A percentile compares a stretch with the other conserved stretches of the same genome.
Conservation (phyloP, 495 filamentous ascomycete genomes). For the Hypoxylon cercidicola region DNA sequence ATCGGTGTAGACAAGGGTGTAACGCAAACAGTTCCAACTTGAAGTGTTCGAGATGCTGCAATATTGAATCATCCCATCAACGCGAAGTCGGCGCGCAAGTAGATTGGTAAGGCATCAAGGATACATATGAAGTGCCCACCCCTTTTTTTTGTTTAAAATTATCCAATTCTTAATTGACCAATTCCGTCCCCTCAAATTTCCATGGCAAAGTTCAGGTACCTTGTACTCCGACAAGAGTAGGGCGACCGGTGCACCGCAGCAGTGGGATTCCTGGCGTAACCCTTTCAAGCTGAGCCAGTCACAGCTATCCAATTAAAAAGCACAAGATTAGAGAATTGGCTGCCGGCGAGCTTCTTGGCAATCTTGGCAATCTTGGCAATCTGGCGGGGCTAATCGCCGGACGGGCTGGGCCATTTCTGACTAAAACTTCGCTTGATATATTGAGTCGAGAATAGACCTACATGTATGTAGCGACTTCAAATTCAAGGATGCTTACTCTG, state of each 20-base stretch:
- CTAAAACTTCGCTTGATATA: no score
- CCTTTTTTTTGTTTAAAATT: conserved; percentile 29
- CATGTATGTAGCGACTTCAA: no score
- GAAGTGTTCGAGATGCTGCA: background rate
- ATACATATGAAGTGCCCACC: conserved; percentile 26
- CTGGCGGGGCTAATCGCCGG: no score
- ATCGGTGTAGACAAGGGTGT: conserved; percentile 11
- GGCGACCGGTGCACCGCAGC: conserved; percentile 17
- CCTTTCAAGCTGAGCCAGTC: conserved; percentile 37
- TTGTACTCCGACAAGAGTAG: background rate
- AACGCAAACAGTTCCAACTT: background rate
- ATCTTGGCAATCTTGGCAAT: background rate
- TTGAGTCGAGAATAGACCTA: no score
- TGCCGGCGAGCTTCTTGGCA: conserved; percentile 21
- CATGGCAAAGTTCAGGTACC: conserved; percentile 14
- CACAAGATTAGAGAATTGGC: conserved; percentile 22
- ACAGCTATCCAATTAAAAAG: conserved; percentile 35
- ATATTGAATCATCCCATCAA: conserved; percentile 23
- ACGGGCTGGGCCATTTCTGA: no score
- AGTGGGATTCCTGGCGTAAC: conserved; percentile 29
- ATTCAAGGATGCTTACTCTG: no score
- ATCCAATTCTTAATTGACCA: conserved; percentile 16
- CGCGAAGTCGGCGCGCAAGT: conserved; percentile 10
- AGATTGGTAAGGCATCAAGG: background rate
- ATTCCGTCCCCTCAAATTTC: conserved; percentile 18